A percentile compares a stretch with the other conserved stretches of the same genome.
These are phyloP conservation scores for Prorocentrum cordatum DNA, from an alignment of 169 alveolate genomes.

Conservation along the genomic window DNA sequence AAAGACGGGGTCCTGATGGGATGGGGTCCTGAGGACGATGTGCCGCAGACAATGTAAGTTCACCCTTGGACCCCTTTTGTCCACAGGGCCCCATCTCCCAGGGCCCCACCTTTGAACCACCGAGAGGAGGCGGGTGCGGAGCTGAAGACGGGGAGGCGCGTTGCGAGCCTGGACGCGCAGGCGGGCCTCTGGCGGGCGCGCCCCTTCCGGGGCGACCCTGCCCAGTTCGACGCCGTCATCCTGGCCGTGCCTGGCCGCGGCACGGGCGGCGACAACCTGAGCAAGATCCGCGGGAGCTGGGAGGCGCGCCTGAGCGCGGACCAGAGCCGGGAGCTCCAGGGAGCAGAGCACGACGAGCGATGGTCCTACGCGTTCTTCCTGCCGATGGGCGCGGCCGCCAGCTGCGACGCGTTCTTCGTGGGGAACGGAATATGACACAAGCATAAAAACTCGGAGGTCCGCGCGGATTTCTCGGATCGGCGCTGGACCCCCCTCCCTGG, in stretches of 20 bases:
- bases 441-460: no score
- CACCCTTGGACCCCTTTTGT: no score
- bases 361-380: constrained; percentile 57
- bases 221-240: constrained; percentile 25
- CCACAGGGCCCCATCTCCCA: no score
- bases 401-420: constrained; percentile 17
- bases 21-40: no score
- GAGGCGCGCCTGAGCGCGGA: not conserved
- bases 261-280: constrained; percentile 29
- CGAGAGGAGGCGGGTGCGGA: constrained; percentile 30
- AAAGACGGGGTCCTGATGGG: no score
- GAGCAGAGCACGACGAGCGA: constrained; percentile 36
- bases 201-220: not conserved
- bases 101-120: no score
- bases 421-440: no score
- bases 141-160: constrained; percentile 5
- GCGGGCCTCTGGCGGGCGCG: not conserved
- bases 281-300: constrained; percentile 39
- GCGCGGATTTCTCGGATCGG: no score
- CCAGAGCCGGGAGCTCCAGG: constrained; percentile 35
- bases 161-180: constrained; percentile 8
- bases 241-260: constrained; percentile 39
- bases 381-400: not conserved
- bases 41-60: no score
- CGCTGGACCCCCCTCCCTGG: no score